Base-by-base conservation (phyloP, 306 rosid genomes). In the Malus domestica region DNA sequence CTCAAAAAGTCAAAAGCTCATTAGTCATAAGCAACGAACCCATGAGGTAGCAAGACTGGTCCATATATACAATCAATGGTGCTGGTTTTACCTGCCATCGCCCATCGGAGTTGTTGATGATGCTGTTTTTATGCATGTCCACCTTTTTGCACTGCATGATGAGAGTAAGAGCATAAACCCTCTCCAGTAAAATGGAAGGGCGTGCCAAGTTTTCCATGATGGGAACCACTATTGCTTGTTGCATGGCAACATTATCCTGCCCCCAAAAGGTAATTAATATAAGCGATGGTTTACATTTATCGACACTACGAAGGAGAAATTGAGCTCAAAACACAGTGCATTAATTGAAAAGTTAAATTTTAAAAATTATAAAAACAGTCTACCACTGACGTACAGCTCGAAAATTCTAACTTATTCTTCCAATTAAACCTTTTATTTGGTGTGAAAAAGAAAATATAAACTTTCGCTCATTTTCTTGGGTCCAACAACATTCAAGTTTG, bases 191-290 rank as follows among this genome's bases (percentile, higher is more conserved):
- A n/a, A 15, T 23, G 32, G 52, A 71, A 40, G 80, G 82, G 94
- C 97, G 55, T 51, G 94, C 81, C 85, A 33, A 69, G 79, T 76
- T 61, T 55, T 77, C 83, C 80, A 93, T 93, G 84, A 93, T 90
- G 70, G 74, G 59, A 79, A 67, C 79, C 90, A 90, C 88, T 81
- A 38, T 38, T 57, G 83, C 76, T 72, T 67, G 78, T 74, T 84
- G 84, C 88, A 86, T 87, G 89, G 83, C 67, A 83, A 65, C 84
- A 83, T 79, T 27, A 76, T 79, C 82, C 44, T 73, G 38, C 86
- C 65, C 60, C 66, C 64, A 20, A 78, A 78, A 82, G 66, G 27
- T 38, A 38, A 38, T 38, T 38, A 38, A 38, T 0, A 38, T 7
- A 7, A 38, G 42, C 42, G 42, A 38, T 7, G 42, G 8, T 38